These are phyloP conservation scores for Centrapalus pauciflorus DNA, from an alignment of 129 eudicot genomes.

Conservation along the genomic window DNA sequence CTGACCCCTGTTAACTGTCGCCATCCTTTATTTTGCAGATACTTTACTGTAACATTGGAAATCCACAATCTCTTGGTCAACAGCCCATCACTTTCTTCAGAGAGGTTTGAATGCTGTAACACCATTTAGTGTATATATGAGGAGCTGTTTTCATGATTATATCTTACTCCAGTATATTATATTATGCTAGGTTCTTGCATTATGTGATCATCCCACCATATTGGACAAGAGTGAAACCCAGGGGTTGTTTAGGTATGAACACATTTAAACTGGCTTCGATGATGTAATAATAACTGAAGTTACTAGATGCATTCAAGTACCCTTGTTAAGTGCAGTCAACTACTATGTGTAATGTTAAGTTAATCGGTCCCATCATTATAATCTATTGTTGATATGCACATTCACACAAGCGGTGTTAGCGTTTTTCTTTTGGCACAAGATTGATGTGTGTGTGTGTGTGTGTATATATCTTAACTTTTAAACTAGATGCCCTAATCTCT, in stretches of 20 bases:
- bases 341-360: not conserved
- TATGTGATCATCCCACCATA: constrained; percentile 93
- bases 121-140: not conserved
- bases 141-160: not conserved
- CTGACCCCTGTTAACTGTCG: constrained; percentile 1
- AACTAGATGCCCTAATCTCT: not conserved
- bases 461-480: not conserved
- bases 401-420: not conserved
- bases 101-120: constrained; percentile 47
- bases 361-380: not conserved
- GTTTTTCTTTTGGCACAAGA: not conserved
- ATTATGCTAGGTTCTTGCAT: constrained; percentile 76
- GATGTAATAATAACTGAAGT: not conserved
- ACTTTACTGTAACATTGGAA: constrained; percentile 91
- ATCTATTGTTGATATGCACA: not conserved
- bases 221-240: constrained; percentile 90
- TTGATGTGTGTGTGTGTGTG: not conserved
- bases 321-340: not conserved
- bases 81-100: constrained; percentile 95
- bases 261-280: not conserved
- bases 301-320: not conserved
- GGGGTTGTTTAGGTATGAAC: constrained; percentile 75
- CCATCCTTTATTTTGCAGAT: constrained; percentile 40
- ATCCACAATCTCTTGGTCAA: constrained; percentile 97
- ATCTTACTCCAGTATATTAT: constrained; percentile 3